Percentiles rank a stretch among this genome's conserved stretches.
These are phyloP conservation scores for Arabis alpina DNA, from an alignment of 345 rosid genomes.

Conservation along the genomic window DNA sequence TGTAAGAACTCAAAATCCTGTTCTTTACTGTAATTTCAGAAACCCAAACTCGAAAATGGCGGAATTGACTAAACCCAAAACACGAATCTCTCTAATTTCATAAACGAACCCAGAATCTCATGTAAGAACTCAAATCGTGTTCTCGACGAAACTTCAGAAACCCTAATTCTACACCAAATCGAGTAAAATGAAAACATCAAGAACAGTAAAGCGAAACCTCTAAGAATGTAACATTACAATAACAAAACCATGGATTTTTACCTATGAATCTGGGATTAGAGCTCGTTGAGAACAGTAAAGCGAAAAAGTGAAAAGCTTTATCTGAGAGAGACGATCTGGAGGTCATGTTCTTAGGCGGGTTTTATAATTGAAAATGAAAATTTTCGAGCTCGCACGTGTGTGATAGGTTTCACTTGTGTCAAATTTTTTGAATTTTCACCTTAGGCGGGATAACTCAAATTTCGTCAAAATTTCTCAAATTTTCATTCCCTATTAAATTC, in stretches of 20 bases:
- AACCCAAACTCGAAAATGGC: no score
- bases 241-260: slow-evolving; percentile 1
- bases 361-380: slow-evolving; percentile 41
- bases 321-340: slow-evolving; percentile 35
- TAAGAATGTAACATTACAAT: slow-evolving; percentile 4
- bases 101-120: neutral
- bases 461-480: slow-evolving; percentile 16
- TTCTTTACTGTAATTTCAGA: no score
- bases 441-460: slow-evolving; percentile 32
- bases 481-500: neutral
- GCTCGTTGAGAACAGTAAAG: slow-evolving; percentile 32
- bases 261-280: slow-evolving; percentile 28
- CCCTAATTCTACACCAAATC: neutral
- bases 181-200: neutral
- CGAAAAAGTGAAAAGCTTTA: slow-evolving; percentile 21
- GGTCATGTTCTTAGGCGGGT: slow-evolving; percentile 40
- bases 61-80: neutral
- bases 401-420: slow-evolving; percentile 1
- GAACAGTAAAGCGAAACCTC: neutral
- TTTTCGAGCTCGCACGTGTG: slow-evolving; percentile 41
- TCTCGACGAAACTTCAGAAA: neutral
- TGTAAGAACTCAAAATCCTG: no score
- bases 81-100: neutral
- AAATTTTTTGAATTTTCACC: slow-evolving; percentile 36
- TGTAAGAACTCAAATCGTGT: slow-evolving; percentile 10